phyloP scores from a whole-genome alignment of 208 protist species.

The Leishmania tropica region DNA sequence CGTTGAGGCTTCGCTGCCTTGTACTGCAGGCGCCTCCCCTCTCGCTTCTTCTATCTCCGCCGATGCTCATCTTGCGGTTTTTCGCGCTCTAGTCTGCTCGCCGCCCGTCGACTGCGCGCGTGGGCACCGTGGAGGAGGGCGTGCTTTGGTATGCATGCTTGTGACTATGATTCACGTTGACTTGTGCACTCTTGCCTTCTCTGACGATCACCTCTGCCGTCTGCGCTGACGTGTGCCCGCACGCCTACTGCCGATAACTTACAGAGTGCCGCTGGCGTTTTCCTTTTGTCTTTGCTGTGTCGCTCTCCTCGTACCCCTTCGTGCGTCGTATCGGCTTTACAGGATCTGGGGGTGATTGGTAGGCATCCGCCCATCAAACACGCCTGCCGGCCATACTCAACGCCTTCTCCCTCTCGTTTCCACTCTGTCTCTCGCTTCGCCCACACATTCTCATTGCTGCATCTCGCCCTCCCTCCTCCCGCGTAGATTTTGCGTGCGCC shows the following conservation, averaged over 20 bases:
- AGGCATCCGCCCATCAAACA: not conserved
- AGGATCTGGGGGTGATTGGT: not conserved
- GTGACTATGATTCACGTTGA: not conserved
- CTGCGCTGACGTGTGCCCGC: not conserved
- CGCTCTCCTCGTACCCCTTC: not conserved
- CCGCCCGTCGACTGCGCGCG: not conserved
- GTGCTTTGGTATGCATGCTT: not conserved
- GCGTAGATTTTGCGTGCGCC: not conserved
- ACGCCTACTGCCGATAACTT: not conserved
- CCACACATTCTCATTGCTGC: not conserved
- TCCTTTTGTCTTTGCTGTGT: not conserved
- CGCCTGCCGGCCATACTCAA: not conserved
- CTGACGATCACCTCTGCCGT: not conserved
- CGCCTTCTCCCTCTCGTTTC: not conserved
- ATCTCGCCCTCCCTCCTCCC: too few relatives aligned
- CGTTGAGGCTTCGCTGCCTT: not conserved
- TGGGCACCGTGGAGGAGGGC: not conserved
- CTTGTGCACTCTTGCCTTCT: not conserved
- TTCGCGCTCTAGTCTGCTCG: not conserved
- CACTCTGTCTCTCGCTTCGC: not conserved
- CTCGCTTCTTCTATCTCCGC: not conserved
- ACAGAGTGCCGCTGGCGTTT: not conserved
- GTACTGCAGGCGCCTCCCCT: not conserved
- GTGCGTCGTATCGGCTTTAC: not conserved
- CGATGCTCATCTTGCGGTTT: not conserved